Evolutionary conservation across 345 rosid genomes (phyloP).

Genomic region (Salix suchowensis): DNA sequence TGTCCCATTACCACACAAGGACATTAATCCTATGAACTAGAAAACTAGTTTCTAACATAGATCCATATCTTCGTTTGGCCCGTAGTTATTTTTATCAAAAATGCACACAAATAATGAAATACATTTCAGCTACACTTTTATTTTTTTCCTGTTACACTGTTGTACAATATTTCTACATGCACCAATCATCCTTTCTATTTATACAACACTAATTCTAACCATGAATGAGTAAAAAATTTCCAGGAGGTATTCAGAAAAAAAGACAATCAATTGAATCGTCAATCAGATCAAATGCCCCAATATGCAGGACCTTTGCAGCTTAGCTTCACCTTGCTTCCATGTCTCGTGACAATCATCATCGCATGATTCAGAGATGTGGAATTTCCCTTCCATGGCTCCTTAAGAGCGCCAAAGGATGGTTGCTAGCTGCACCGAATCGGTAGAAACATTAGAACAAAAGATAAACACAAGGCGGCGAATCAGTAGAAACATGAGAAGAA

Average conservation of each 20-base stretch:
- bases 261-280: background rate
- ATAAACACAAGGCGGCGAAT: no score
- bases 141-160: background rate
- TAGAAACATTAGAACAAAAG: no score
- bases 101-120: background rate
- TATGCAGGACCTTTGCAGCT: background rate
- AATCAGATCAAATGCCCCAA: background rate
- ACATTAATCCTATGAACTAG: no score
- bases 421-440: slow-evolving; percentile 12
- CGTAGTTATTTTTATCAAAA: no score
- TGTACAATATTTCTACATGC: background rate
- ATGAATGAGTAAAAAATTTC: background rate
- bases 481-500: no score
- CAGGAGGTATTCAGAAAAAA: background rate
- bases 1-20: no score
- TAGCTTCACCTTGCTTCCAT: background rate
- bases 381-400: slow-evolving; percentile 34
- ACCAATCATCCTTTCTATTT: background rate
- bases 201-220: background rate
- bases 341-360: background rate
- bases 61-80: no score
- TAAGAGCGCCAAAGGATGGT: slow-evolving; percentile 26
- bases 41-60: no score
- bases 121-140: background rate
- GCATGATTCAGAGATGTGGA: slow-evolving; percentile 8